Evolutionary conservation across 2,329 filamentous ascomycete genomes (phyloP), one percentile per base, ranked within the genome.

Genomic region (Epichloe bromicola): DNA sequence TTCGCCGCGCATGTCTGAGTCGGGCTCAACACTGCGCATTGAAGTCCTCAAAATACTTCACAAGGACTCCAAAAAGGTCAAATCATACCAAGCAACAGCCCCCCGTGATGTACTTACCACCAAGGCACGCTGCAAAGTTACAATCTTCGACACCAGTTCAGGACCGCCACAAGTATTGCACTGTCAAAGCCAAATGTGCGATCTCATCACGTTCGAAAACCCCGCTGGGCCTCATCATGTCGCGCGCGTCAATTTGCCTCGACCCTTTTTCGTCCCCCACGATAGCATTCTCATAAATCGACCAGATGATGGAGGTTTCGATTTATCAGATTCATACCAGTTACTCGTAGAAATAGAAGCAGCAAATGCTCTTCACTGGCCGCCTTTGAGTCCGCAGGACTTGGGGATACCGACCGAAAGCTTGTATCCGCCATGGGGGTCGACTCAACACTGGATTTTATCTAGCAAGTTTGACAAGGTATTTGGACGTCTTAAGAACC

Each of bases 181-280:
- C 57, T 75, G 75, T 55, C 71, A 77, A 58, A 78, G 71, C 54
- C 75, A 80, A 58, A 63, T 73, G 8, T 80, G 77, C 63, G 70
- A 71, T 42, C 64, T 81, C 54, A 72, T 68, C 48, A 66, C 75
- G 3, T 74, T 71, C 58, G 71, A 73, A 56, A 74, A 74, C 38
- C 64, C 72, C 2, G 66, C 70, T 48, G 72, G 69, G 30, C 67
- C 69, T 47, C 68, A 71, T 43, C 68, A 66, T 33, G 69, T 75
- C 52, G 71, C 74, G 12, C 70, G 73, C 45, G 65, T 80, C 26
- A 70, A 73, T 55, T 58, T 77, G 45, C 66, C 69, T 33, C 62
- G 65, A 20, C 74, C 77, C 1, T 80, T 80, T 54, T 68, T 69
- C 38, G 66, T 81, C 12, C 74, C 3, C 3, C 67, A 73, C 36